These are phyloP conservation scores for Amauroascus niger DNA, from an alignment of 2,329 filamentous ascomycete genomes.

Conservation along the genomic window DNA sequence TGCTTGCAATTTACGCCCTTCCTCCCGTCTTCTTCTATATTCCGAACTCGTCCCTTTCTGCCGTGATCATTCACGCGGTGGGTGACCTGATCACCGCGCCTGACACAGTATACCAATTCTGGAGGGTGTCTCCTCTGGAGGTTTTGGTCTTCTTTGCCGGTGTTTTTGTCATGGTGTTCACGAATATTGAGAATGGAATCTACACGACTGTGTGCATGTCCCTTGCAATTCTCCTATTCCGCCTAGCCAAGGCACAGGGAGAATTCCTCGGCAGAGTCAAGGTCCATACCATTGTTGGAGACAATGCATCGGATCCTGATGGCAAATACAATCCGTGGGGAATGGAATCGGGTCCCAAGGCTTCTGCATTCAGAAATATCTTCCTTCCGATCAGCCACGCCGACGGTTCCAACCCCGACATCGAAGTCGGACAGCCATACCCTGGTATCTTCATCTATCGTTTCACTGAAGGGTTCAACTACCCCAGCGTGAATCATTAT, in stretches of 20 bases:
- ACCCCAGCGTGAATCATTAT: conserved; percentile 84
- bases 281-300: conserved; percentile 73
- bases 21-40: conserved; percentile 91
- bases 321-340: conserved; percentile 40
- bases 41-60: conserved; percentile 66
- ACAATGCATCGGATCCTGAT: conserved; percentile 60
- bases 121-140: conserved; percentile 83
- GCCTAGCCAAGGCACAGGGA: conserved; percentile 71
- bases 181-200: conserved; percentile 81
- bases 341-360: conserved; percentile 29
- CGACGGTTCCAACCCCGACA: conserved; percentile 82
- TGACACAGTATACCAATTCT: conserved; percentile 89
- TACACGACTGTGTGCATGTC: conserved; percentile 77
- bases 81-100: conserved; percentile 85
- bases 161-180: conserved; percentile 81
- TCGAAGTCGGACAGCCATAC: conserved; percentile 70
- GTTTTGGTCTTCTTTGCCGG: conserved; percentile 88
- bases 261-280: conserved; percentile 74
- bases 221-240: conserved; percentile 67
- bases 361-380: conserved; percentile 57
- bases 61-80: conserved; percentile 92
- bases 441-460: conserved; percentile 94
- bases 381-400: conserved; percentile 78
- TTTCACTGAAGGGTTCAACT: conserved; percentile 91
- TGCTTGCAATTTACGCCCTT: conserved; percentile 81